Percentiles rank a stretch among this genome's conserved stretches.
These are phyloP conservation scores for Penicillium antarcticum DNA, from an alignment of 495 filamentous ascomycete species.

Conservation along the genomic window DNA sequence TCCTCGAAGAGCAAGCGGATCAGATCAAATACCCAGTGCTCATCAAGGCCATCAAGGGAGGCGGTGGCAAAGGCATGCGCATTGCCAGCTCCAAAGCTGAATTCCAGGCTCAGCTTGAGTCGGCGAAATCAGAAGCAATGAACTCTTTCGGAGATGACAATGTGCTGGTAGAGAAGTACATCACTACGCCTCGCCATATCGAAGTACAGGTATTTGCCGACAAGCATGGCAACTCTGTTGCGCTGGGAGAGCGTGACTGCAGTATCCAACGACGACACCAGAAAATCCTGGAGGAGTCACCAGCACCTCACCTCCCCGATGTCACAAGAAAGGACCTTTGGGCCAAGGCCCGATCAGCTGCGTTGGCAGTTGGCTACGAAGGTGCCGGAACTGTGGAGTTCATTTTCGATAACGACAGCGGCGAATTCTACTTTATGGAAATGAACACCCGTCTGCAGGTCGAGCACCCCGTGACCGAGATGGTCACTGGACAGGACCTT, in stretches of 20 bases:
- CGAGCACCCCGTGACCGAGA: conserved; percentile 96
- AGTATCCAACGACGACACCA: conserved; percentile 88
- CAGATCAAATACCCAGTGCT: conserved; percentile 90
- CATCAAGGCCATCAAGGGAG: conserved; percentile 94
- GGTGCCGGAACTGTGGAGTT: conserved; percentile 98
- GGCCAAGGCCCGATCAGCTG: conserved; percentile 88
- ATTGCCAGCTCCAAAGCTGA: conserved; percentile 73
- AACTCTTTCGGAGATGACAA: conserved; percentile 94
- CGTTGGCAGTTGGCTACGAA: conserved; percentile 88
- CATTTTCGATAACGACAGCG: conserved; percentile 94
- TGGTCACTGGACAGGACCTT: conserved; percentile 91
- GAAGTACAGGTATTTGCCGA: conserved; percentile 98
- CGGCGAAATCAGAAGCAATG: conserved; percentile 83
- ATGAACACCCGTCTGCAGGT: conserved; percentile 98
- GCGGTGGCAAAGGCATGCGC: conserved; percentile 99
- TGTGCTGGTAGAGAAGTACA: conserved; percentile 97
- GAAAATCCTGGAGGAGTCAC: conserved; percentile 96
- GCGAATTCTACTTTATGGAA: conserved; percentile 98
- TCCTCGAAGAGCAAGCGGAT: conserved; percentile 69
- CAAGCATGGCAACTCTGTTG: conserved; percentile 78
- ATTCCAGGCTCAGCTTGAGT: conserved; percentile 77
- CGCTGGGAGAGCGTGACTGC: conserved; percentile 82
- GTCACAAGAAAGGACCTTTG: conserved; percentile 81
- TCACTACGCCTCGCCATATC: conserved; percentile 90
- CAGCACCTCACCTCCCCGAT: conserved; percentile 81